Conservation (phyloP, 306 rosid species). For the Lablab purpureus region DNA sequence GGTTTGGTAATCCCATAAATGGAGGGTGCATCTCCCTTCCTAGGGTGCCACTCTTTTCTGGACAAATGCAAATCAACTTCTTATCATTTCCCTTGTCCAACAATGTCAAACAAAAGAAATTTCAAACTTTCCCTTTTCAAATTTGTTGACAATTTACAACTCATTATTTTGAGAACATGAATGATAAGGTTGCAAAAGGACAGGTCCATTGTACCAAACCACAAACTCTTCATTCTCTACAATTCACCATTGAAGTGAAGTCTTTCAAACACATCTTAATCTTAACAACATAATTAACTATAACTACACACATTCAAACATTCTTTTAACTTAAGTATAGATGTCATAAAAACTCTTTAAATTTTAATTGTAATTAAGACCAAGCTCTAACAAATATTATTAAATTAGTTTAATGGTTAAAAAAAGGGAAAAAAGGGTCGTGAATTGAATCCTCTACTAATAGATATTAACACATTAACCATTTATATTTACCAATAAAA, state of each 20-base stretch:
- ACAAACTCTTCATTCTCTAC: not conserved
- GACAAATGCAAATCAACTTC: constrained; percentile 14
- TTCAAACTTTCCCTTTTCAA: not conserved
- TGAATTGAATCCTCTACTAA: too few species aligned
- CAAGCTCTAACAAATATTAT: too few species aligned
- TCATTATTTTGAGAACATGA: not conserved
- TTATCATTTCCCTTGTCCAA: not conserved
- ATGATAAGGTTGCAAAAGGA: not conserved
- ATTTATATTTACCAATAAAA: too few species aligned
- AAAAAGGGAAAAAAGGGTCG: too few species aligned
- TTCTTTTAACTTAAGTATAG: too few species aligned
- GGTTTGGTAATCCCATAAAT: too few species aligned
- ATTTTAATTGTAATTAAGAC: too few species aligned
- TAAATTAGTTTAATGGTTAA: too few species aligned
- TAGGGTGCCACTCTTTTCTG: not conserved
- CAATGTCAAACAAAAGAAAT: not conserved
- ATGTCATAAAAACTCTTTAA: too few species aligned
- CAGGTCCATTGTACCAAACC: not conserved
- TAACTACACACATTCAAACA: not conserved
- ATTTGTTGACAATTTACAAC: not conserved
- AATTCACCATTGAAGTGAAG: not conserved
- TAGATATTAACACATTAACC: too few species aligned
- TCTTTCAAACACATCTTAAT: not conserved
- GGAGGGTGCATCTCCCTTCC: not conserved
- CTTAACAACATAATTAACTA: not conserved